These are phyloP conservation scores for Malassezia obtusa DNA, from an alignment of 1,284 basidiomycete species.

Conservation along the genomic window DNA sequence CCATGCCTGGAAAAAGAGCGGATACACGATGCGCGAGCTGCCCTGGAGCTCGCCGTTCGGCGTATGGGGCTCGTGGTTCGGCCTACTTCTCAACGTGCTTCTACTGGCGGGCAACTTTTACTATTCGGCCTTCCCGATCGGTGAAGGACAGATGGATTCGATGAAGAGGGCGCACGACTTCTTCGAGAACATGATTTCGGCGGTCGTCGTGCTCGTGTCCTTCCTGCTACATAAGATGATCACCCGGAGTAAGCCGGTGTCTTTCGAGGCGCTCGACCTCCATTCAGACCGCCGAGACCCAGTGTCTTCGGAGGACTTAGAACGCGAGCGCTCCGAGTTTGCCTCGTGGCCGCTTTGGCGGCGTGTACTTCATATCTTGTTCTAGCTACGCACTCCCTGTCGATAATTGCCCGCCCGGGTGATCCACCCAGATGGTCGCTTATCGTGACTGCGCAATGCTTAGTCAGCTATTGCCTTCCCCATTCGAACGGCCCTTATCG, in stretches of 20 bases:
- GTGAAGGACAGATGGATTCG: slow-evolving; percentile 24
- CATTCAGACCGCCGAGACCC: slow-evolving; percentile 32
- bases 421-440: too few species aligned
- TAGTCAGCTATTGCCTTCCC: too few species aligned
- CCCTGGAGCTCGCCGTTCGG: slow-evolving; percentile 52
- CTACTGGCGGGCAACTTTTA: slow-evolving; percentile 30
- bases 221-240: slow-evolving; percentile 22
- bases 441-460: too few species aligned
- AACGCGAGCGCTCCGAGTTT: slow-evolving; percentile 28
- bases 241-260: slow-evolving; percentile 21
- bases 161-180: slow-evolving; percentile 48
- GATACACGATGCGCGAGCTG: slow-evolving; percentile 51
- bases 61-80: slow-evolving; percentile 51
- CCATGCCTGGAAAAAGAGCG: slow-evolving; percentile 51
- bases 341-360: slow-evolving; percentile 21
- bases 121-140: slow-evolving; percentile 35
- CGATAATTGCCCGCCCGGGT: too few species aligned
- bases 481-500: too few species aligned
- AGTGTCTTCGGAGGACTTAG: slow-evolving; percentile 29
- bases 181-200: slow-evolving; percentile 52
- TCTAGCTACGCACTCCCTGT: slow-evolving; percentile 28
- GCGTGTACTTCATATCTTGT: slow-evolving; percentile 27
- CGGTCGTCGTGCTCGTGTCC: slow-evolving; percentile 25
- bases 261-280: slow-evolving; percentile 35
- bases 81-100: slow-evolving; percentile 43